Evolutionary conservation across 805 yeast species (phyloP).

Genomic region (Teunomyces tritomae): DNA sequence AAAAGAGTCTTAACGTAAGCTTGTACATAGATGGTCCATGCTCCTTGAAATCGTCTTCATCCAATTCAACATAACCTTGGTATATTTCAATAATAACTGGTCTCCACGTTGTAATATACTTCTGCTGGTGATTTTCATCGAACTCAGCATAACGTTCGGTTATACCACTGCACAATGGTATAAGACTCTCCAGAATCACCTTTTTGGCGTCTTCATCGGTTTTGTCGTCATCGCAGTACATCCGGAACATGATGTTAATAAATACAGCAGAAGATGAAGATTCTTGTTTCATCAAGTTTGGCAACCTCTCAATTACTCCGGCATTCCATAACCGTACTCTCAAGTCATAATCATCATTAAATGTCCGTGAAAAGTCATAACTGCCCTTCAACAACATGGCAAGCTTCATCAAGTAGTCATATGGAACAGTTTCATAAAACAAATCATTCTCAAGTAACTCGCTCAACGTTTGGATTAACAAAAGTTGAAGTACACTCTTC

Average conservation of each 20-base stretch:
- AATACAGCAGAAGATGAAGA: conserved; percentile 85
- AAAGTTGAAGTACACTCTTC: conserved; percentile 84
- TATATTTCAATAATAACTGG: conserved; percentile 89
- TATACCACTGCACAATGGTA: conserved; percentile 71
- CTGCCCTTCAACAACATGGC: conserved; percentile 62
- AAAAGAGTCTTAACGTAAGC: conserved; percentile 56
- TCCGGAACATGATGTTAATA: conserved; percentile 72
- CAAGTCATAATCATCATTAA: conserved; percentile 85
- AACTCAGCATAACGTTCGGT: conserved; percentile 66
- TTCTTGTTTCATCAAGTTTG: conserved; percentile 90
- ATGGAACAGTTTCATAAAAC: conserved; percentile 71
- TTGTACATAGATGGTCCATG: conserved; percentile 62
- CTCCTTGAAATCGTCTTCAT: conserved; percentile 63
- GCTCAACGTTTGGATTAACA: conserved; percentile 81
- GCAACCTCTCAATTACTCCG: conserved; percentile 87
- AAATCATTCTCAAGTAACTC: conserved; percentile 72
- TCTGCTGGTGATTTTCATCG: conserved; percentile 74
- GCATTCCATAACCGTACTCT: conserved; percentile 88
- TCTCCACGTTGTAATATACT: conserved; percentile 81
- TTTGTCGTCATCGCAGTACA: conserved; percentile 67
- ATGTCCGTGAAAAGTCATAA: conserved; percentile 78
- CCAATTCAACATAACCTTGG: conserved; percentile 77
- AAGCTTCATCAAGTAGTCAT: conserved; percentile 56
- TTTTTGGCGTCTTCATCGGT: conserved; percentile 43
- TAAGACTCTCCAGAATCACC: conserved; percentile 50